Percentiles rank a stretch among this genome's conserved stretches.
Evolutionary conservation across 768 basidiomycete species (phyloP).

Genomic region (Lentinula detonsa): DNA sequence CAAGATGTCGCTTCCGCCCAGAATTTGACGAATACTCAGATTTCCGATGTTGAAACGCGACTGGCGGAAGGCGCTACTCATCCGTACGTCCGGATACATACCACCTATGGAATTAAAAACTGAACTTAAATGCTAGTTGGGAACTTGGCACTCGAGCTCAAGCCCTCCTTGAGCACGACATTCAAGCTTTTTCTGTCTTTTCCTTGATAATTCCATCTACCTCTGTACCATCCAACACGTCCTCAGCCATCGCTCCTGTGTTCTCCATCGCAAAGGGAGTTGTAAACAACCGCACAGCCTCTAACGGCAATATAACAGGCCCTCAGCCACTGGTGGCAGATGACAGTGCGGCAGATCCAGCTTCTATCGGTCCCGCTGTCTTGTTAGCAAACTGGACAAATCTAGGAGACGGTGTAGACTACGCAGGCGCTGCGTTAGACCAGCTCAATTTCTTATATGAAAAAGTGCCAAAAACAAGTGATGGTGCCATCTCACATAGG

Average conservation of each 20-base stretch:
- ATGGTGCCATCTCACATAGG: conserved; percentile 83
- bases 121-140: conserved; percentile 30
- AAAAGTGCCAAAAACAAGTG: conserved; percentile 51
- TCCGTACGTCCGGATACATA: conserved; percentile 22
- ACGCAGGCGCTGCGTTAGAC: conserved; percentile 54
- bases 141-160: conserved; percentile 52
- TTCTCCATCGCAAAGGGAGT: conserved; percentile 46
- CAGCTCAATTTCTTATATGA: conserved; percentile 61
- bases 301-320: conserved; percentile 36
- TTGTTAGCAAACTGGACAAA: conserved; percentile 48
- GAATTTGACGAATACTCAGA: conserved; percentile 21
- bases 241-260: conserved; percentile 42
- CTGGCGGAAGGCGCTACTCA: conserved; percentile 29
- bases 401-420: conserved; percentile 39
- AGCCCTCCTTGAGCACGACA: conserved; percentile 41
- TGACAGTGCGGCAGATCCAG: conserved; percentile 69
- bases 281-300: conserved; percentile 38
- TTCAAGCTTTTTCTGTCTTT: conserved; percentile 39
- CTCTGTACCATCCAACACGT: conserved; percentile 23
- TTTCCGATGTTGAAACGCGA: conserved; percentile 26
- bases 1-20: conserved; percentile 13
- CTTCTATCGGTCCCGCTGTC: conserved; percentile 66
- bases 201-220: conserved; percentile 32
- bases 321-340: conserved; percentile 50
- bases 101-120: background rate